Evolutionary conservation across 257 asterid species (phyloP).

Genomic region (Penstemon barbatus): DNA sequence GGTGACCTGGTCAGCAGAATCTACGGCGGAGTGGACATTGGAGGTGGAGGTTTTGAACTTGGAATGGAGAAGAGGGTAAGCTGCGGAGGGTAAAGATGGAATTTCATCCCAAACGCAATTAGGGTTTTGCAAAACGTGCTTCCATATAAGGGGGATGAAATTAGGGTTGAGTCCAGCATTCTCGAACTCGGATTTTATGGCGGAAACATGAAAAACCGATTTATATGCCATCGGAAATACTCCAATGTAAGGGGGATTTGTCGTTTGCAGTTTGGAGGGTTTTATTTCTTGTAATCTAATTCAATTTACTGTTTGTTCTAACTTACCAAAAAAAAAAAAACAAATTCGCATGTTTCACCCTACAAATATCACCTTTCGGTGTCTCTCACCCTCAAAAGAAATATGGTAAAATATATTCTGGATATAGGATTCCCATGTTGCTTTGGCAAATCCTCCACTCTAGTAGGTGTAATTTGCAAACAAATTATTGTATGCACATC

Average conservation of each 20-base stretch:
- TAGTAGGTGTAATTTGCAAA: too few relatives aligned
- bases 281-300: neutral
- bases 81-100: constrained; percentile 77
- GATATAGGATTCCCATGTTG: too few relatives aligned
- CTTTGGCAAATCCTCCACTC: too few relatives aligned
- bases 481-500: too few relatives aligned
- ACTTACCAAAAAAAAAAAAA: too few relatives aligned
- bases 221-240: constrained; percentile 49
- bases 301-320: too few relatives aligned
- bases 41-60: constrained; percentile 73
- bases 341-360: too few relatives aligned
- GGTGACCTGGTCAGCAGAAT: constrained; percentile 79
- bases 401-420: too few relatives aligned
- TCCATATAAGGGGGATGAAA: constrained; percentile 89
- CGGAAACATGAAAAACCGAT: constrained; percentile 76
- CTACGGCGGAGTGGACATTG: constrained; percentile 59
- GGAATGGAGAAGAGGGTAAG: constrained; percentile 68
- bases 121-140: constrained; percentile 72
- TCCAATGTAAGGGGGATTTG: neutral
- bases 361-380: too few relatives aligned
- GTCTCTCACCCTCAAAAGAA: too few relatives aligned
- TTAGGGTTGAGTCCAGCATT: constrained; percentile 58
- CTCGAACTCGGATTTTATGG: constrained; percentile 66
- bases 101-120: constrained; percentile 74
- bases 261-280: constrained; percentile 21